These are phyloP conservation scores for Mycena chlorophos DNA, from an alignment of 768 basidiomycete species.

Conservation along the genomic window DNA sequence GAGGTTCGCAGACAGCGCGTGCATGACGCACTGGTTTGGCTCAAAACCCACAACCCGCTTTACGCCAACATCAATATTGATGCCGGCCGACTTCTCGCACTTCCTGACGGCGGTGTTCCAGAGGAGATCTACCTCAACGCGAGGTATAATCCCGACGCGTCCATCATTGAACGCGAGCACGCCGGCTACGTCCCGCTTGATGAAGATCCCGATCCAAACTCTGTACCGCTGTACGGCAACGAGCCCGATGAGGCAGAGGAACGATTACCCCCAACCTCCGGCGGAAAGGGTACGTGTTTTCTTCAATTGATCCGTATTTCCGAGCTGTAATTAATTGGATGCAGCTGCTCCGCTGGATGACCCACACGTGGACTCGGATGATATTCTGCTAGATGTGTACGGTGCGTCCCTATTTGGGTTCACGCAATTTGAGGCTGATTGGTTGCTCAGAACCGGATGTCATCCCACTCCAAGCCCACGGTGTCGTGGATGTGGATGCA, in stretches of 20 bases:
- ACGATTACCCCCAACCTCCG: neutral
- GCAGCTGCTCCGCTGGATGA: neutral
- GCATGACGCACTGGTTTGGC: slow-evolving; percentile 30
- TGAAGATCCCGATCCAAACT: neutral
- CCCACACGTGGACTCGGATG: neutral
- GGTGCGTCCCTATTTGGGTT: neutral
- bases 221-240: neutral
- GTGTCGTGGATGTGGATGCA: neutral
- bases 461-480: slow-evolving; percentile 3
- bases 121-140: neutral
- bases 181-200: slow-evolving; percentile 9
- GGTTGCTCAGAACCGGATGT: neutral
- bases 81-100: neutral
- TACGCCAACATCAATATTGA: slow-evolving; percentile 28
- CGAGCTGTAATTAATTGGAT: neutral
- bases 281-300: neutral
- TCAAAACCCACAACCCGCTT: slow-evolving; percentile 30
- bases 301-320: neutral
- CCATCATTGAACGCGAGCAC: slow-evolving; percentile 9
- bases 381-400: neutral
- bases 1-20: slow-evolving; percentile 23
- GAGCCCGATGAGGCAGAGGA: neutral
- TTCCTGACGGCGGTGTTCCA: slow-evolving; percentile 6
- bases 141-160: slow-evolving; percentile 1
- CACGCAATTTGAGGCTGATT: neutral